These are phyloP conservation scores for Candida maesae DNA, from an alignment of 805 yeast species.

Conservation along the genomic window DNA sequence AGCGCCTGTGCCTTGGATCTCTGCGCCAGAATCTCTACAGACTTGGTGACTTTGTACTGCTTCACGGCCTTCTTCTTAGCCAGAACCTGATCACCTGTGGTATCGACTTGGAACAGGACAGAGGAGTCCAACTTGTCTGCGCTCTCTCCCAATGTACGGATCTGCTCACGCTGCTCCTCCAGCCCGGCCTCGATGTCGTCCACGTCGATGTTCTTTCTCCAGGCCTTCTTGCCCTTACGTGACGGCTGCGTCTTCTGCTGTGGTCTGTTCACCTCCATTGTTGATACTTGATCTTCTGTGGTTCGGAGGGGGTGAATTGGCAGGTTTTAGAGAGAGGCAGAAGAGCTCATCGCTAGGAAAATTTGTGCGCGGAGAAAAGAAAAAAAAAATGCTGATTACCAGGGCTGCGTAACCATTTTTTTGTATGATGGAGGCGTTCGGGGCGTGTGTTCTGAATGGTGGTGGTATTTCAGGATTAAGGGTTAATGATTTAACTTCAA, in stretches of 20 bases:
- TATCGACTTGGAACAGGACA: conserved; percentile 63
- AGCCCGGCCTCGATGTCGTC: conserved; percentile 71
- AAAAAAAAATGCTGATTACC: no score
- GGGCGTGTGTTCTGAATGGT: no score
- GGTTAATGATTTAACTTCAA: no score
- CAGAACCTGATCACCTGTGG: conserved; percentile 51
- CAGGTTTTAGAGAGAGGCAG: neutral
- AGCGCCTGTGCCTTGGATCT: conserved; percentile 77
- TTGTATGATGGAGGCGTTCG: no score
- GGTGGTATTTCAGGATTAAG: no score
- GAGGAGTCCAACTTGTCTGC: conserved; percentile 36
- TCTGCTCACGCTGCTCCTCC: conserved; percentile 63
- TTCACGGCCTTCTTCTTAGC: conserved; percentile 33
- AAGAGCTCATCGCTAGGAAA: conserved; percentile 16
- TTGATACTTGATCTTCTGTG: neutral
- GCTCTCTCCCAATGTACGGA: conserved; percentile 47
- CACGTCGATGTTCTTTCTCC: conserved; percentile 91
- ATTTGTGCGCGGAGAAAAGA: neutral
- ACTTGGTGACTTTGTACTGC: conserved; percentile 31
- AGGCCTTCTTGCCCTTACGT: conserved; percentile 87
- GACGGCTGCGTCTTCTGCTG: conserved; percentile 66
- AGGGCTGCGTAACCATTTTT: conserved; percentile 11
- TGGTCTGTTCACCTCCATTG: conserved; percentile 46
- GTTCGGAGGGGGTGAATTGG: neutral
- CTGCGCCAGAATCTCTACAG: conserved; percentile 53